These are phyloP conservation scores for Trichoderma asperelloides DNA, from an alignment of 495 filamentous ascomycete species.

Conservation along the genomic window DNA sequence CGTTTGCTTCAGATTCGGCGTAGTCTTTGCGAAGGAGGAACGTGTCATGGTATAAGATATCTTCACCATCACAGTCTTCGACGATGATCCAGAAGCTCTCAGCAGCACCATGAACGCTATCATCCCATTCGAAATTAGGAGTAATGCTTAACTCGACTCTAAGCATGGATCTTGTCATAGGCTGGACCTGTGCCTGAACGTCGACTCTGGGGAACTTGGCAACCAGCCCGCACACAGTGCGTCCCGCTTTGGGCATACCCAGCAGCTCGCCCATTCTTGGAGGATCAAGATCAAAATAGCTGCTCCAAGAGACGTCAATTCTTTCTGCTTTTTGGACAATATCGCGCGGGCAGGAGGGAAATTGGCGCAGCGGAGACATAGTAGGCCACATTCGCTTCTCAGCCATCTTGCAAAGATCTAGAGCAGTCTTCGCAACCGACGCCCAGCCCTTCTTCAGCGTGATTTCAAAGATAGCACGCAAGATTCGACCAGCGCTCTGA, in stretches of 20 bases:
- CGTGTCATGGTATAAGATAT: slow-evolving; percentile 91
- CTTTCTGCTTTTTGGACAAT: slow-evolving; percentile 87
- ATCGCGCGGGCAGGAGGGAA: slow-evolving; percentile 70
- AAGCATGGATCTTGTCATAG: slow-evolving; percentile 93
- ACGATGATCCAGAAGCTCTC: slow-evolving; percentile 96
- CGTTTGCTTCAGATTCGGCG: slow-evolving; percentile 68
- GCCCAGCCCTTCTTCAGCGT: slow-evolving; percentile 94
- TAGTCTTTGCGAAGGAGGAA: slow-evolving; percentile 87
- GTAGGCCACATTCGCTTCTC: slow-evolving; percentile 99
- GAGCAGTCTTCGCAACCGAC: slow-evolving; percentile 80
- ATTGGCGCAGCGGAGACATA: slow-evolving; percentile 92
- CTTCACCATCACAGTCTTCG: slow-evolving; percentile 94
- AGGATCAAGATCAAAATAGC: slow-evolving; percentile 91
- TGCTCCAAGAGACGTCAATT: slow-evolving; percentile 88
- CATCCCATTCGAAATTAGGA: slow-evolving; percentile 96
- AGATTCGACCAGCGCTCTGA: slow-evolving; percentile 91
- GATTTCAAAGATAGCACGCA: slow-evolving; percentile 94
- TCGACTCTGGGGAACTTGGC: slow-evolving; percentile 90
- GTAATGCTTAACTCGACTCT: slow-evolving; percentile 86
- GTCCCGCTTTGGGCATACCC: slow-evolving; percentile 83
- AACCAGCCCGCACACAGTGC: slow-evolving; percentile 73
- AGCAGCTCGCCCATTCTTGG: slow-evolving; percentile 95
- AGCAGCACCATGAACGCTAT: slow-evolving; percentile 71
- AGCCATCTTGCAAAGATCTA: slow-evolving; percentile 98
- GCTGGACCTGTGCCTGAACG: slow-evolving; percentile 84